A percentile compares a stretch with the other conserved stretches of the same genome.
Conservation (phyloP, 441 rosid species). For the Mallotus repandus region DNA sequence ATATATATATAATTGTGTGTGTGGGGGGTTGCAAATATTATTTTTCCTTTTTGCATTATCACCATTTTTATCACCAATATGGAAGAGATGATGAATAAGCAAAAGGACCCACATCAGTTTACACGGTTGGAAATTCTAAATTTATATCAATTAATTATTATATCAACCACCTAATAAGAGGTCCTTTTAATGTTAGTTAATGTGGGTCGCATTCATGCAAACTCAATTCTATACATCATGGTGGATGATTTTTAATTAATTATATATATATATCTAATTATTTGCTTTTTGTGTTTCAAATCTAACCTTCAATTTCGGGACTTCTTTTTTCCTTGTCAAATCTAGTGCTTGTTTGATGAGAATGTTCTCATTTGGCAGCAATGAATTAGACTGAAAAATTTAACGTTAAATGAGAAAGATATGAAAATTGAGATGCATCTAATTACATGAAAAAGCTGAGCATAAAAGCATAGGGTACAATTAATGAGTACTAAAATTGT, state of each 20-base stretch:
- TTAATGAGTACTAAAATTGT: not conserved
- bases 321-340: not conserved
- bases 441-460: not conserved
- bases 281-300: not conserved
- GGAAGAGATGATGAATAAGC: conserved; percentile 11
- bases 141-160: conserved; percentile 10
- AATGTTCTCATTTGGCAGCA: not conserved
- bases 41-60: not conserved
- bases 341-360: not conserved
- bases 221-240: conserved; percentile 6
- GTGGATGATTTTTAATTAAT: not conserved
- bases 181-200: conserved; percentile 31
- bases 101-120: conserved; percentile 28
- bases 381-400: not conserved
- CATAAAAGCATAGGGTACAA: too few relatives aligned
- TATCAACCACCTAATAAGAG: conserved; percentile 31
- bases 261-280: not conserved
- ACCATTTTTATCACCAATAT: conserved; percentile 18
- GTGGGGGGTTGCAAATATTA: too few relatives aligned
- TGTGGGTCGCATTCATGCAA: conserved; percentile 32
- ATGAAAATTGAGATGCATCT: too few relatives aligned
- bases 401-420: not conserved
- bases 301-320: not conserved
- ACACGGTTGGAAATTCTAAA: conserved; percentile 26
- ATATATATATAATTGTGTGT: too few relatives aligned